Evolutionary conservation across 805 yeast genomes (phyloP).

Genomic region (Candida easanensis): DNA sequence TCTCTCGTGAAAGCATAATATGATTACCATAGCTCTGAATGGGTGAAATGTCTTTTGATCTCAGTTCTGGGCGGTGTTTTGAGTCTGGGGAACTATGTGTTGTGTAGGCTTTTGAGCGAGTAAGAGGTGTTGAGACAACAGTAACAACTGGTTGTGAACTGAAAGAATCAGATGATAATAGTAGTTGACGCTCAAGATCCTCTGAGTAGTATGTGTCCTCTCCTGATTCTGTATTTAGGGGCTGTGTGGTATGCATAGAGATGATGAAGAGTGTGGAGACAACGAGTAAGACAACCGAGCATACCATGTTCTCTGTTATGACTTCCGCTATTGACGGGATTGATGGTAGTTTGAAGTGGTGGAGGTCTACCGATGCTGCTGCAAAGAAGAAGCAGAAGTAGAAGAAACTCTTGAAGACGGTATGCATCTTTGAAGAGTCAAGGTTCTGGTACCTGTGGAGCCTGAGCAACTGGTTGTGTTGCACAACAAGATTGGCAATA

Average conservation of each 20-base stretch:
- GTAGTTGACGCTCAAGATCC: slow-evolving; percentile 13
- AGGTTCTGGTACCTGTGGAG: slow-evolving; percentile 10
- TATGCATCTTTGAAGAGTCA: slow-evolving; percentile 12
- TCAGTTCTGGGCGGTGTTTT: background rate
- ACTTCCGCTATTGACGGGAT: background rate
- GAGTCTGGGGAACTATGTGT: background rate
- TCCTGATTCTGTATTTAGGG: background rate
- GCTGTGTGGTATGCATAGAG: slow-evolving; percentile 11
- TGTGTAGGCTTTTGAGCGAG: background rate
- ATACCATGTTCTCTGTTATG: slow-evolving; percentile 6
- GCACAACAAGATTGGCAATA: slow-evolving; percentile 5
- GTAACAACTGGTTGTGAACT: slow-evolving; percentile 4
- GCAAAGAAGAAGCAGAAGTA: slow-evolving; percentile 9
- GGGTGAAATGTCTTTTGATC: slow-evolving; percentile 13
- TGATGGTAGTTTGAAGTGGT: slow-evolving; percentile 11
- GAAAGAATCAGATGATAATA: slow-evolving; percentile 12
- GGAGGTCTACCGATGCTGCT: slow-evolving; percentile 9
- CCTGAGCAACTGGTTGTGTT: slow-evolving; percentile 12
- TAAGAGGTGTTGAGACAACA: slow-evolving; percentile 4
- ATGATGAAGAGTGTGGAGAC: slow-evolving; percentile 12
- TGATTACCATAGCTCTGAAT: slow-evolving; percentile 6
- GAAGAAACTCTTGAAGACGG: slow-evolving; percentile 9
- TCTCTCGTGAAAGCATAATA: background rate
- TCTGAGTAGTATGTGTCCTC: slow-evolving; percentile 1
- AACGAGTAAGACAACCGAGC: slow-evolving; percentile 2